Evolutionary conservation across 257 asterid genomes (phyloP), one percentile per base, ranked within the genome.

Genomic region (Fraxinus cuspidata): DNA sequence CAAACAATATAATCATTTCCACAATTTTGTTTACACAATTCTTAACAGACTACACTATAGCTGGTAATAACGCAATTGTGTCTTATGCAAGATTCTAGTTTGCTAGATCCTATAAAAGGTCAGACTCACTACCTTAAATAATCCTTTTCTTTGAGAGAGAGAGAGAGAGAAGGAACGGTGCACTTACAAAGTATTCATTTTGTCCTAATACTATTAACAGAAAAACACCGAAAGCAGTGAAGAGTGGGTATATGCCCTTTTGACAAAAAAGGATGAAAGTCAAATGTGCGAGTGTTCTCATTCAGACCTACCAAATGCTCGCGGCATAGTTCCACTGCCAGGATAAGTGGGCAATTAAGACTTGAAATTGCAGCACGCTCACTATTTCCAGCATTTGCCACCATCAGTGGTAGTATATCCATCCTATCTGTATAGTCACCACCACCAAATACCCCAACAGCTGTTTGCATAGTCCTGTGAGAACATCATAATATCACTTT

Each of bases 371-470:
- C 98, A 87, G 86, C 82, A 75, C 86, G 94, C 35, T 78, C 86
- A 83, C 97, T 89, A 77, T 82, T 86, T 87, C 97, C 97, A 27
- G 97, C 96, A 85, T 92, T 88, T 82, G 92, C 97, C 86, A 92
- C 91, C 98, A 94, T 94, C 42, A 92, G 83, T 29, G 97, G 98
- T 79, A 88, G 74, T 72, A 40, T 38, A 81, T 90, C 94, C 92
- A 80, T 85, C 85, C 83, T 78, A 65, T 92, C 97, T 25, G 88
- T 77, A 84, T 88, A 85, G 79, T 85, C 93, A 70, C 81, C 92
- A n/a, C 97, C 96, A 65, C 98, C 98, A 79, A 94, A 94, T 71
- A 90, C 97, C 77, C 98, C 98, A 73, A 88, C 97, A 75, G 97
- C 96, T 70, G 98, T 94, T 85, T 94, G 98, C 81, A 94, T 86